Percentiles rank a stretch among this genome's conserved stretches.
phyloP scores from a whole-genome alignment of 768 basidiomycete genomes.

The Tubosaeta brunneosetosa region DNA sequence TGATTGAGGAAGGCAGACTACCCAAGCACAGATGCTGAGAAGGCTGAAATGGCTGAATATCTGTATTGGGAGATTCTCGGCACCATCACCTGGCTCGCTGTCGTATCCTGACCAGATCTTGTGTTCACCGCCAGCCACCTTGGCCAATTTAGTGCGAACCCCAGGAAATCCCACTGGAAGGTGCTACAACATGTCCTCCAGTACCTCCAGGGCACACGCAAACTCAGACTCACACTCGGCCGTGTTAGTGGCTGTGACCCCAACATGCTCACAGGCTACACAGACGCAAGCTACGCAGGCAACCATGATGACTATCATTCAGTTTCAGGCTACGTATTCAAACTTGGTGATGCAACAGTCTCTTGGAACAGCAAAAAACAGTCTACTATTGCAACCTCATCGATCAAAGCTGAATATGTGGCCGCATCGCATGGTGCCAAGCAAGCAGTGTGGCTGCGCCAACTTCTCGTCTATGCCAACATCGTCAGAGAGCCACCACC shows the following conservation, averaged over 20 bases:
- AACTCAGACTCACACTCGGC: not conserved
- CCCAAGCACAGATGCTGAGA: not conserved
- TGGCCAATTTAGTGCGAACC: not conserved
- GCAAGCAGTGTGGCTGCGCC: constrained; percentile 19
- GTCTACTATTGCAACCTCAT: constrained; percentile 31
- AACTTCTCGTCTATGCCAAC: not conserved
- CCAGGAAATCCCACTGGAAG: constrained; percentile 7
- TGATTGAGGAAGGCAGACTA: not conserved
- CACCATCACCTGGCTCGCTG: not conserved
- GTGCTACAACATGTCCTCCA: constrained; percentile 11
- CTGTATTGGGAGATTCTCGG: not conserved
- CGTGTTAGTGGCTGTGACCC: constrained; percentile 19
- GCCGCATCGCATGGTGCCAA: constrained; percentile 15
- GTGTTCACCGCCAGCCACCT: not conserved
- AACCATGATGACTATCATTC: not conserved
- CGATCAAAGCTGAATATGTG: constrained; percentile 39
- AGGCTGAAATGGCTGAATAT: not conserved
- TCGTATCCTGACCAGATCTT: not conserved
- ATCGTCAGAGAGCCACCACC: not conserved
- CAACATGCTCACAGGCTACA: constrained; percentile 15
- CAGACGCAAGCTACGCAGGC: not conserved
- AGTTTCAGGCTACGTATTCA: not conserved
- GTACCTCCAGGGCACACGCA: constrained; percentile 1
- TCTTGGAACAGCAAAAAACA: constrained; percentile 35
- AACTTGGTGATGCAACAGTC: not conserved